Evolutionary conservation across 306 rosid species (phyloP).

Genomic region (Pyrus communis): DNA sequence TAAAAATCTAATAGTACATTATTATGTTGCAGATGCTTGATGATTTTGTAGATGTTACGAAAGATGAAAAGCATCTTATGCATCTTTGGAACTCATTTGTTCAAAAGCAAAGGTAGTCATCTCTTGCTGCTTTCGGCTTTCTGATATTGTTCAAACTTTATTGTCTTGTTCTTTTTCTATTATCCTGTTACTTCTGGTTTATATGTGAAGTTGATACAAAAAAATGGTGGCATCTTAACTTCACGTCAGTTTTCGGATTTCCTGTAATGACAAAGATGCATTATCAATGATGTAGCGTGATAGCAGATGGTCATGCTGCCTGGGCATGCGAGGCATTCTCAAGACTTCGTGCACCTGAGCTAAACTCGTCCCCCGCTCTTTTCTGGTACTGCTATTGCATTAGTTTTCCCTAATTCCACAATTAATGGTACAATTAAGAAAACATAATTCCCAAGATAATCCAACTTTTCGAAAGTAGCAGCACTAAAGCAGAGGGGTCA

Average conservation of each 20-base stretch:
- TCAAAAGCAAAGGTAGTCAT: slow-evolving; percentile 75
- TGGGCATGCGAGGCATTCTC: slow-evolving; percentile 99
- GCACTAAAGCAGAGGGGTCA: not conserved
- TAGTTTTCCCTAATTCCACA: not conserved
- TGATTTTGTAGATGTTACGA: slow-evolving; percentile 96
- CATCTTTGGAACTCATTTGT: slow-evolving; percentile 98
- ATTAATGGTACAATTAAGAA: not conserved
- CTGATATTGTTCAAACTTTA: not conserved
- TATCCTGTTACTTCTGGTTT: not conserved
- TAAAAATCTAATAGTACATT: slow-evolving; percentile 19
- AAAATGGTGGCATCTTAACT: slow-evolving; percentile 4
- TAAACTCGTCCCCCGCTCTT: slow-evolving; percentile 55
- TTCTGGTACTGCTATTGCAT: slow-evolving; percentile 53
- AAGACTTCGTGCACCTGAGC: slow-evolving; percentile 66
- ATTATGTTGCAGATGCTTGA: slow-evolving; percentile 85
- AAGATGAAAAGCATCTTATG: slow-evolving; percentile 92
- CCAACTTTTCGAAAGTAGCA: not conserved
- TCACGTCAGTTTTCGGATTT: not conserved
- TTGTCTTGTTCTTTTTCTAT: not conserved
- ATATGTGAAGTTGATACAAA: not conserved
- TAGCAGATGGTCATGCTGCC: slow-evolving; percentile 93
- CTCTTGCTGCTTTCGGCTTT: slow-evolving; percentile 12
- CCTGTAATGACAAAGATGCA: not conserved
- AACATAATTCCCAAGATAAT: not conserved
- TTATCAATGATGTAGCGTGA: slow-evolving; percentile 53